Conservation (phyloP, 106 monocot genomes). For the Gastrodia elata region DNA sequence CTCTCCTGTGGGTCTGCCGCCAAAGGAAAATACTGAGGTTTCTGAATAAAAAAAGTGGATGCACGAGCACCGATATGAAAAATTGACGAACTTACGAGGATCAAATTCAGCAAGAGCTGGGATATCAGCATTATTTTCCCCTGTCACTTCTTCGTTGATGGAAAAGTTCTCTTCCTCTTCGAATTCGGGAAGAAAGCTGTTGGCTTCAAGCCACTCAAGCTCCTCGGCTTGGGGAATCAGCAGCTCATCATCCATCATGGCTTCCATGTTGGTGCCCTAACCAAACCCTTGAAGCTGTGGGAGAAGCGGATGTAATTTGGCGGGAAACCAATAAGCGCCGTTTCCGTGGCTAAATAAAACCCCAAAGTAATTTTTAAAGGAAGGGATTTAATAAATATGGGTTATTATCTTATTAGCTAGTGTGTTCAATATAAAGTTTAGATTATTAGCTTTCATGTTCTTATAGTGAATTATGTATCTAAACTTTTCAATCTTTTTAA, state of each 20-base stretch:
- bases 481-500: too few relatives aligned
- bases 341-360: too few relatives aligned
- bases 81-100: conserved; percentile 5
- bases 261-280: conserved; percentile 5
- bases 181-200: conserved; percentile 33
- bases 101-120: not conserved
- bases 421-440: too few relatives aligned
- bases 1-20: conserved; percentile 2
- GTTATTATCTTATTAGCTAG: too few relatives aligned
- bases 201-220: conserved; percentile 82
- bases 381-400: too few relatives aligned
- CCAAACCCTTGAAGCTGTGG: not conserved
- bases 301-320: not conserved
- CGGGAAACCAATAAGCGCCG: not conserved
- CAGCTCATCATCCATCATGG: conserved; percentile 45
- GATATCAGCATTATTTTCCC: not conserved
- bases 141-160: conserved; percentile 21
- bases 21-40: not conserved
- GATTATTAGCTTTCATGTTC: too few relatives aligned
- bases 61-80: too few relatives aligned
- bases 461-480: too few relatives aligned
- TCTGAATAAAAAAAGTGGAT: not conserved
- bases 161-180: conserved; percentile 22
- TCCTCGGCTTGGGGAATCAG: conserved; percentile 62
- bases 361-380: too few relatives aligned